Evolutionary conservation across 768 basidiomycete genomes (phyloP), one percentile per base, ranked within the genome.

Genomic region (Leucosporidium yakuticum): DNA sequence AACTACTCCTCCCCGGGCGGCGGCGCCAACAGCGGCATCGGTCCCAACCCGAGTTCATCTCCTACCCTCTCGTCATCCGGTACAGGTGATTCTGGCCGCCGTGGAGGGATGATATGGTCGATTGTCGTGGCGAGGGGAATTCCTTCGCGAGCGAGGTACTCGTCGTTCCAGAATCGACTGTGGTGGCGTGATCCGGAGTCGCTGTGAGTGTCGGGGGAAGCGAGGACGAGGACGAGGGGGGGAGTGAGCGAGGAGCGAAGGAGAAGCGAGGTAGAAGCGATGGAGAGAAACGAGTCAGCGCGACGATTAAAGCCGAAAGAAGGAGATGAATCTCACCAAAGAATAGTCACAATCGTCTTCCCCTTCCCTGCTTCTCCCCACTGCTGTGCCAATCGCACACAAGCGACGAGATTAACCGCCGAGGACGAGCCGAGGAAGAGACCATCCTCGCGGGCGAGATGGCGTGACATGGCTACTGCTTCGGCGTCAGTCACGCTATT

Each of bases 381-480:
- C 44, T 84, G 84, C 73, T 86, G 86, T 4, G 84, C 86, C 21
- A 94, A 81, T 74, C 88, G 87, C 56, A 96, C 83, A 73, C 90
- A 91, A 2, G 95, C 90, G n/a, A 96, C 85, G 49, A 99, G 83
- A 76, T 98, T 99, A 77, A 92, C 94, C 0, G 96, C 95, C 74
- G 91, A 94, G 68, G 91, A 95, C 0, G 94, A 97, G 20, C 96
- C 96, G 34, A 98, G 82, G 80, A 94, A 98, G 32, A 99, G 81
- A 0, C 96, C 96, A 72, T 98, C 95, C 64, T 90, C 82, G 60
- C 87, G 81, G 6, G 96, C 91, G 25, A 99, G 84, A 77, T 92
- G 92, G 15, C 94, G 86, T 2, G 93, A 89, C 95, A 98, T 98
- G 12, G 89, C 86, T 27, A 98, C 91, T 0, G 95, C 95, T 79